Evolutionary conservation across 257 asterid species (phyloP), one percentile per base, ranked within the genome.

Genomic region (Henckelia pumila): DNA sequence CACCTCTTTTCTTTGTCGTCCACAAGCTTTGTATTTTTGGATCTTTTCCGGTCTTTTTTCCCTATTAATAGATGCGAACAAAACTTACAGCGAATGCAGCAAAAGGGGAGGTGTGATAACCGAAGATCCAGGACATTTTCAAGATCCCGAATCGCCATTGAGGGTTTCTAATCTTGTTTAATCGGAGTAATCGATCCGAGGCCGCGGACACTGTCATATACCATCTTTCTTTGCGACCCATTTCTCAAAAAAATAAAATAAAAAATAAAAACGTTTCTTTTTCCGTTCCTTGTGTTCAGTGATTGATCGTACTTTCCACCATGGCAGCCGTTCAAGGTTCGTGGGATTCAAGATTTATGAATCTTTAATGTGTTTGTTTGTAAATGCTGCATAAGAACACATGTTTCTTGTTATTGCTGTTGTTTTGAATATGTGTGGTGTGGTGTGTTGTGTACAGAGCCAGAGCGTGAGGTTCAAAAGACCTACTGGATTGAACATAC

Each of bases 401-500:
- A 44, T 44, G 53, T 44, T 16, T 44, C 20, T 40, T 44, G 50
- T 40, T 11, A 11, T 40, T 35, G 47, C 0, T 10, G 47, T 35
- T 40, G n/a, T 40, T 40, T 13, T 13, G 11, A 11, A 11, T n/a
- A 40, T 40, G 3, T 40, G 3, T 40, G 17, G 3, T 40, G 17
- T 13, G 17, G 17, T 13, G 1, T 40, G 50, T 13, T 4, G 4
- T 40, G 0, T 13, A 4, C 64, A 87, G 96, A 70, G 49, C 79
- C 80, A 77, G 99, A 94, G 73, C 97, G 99, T 55, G 87, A 88
- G 81, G 61, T 91, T 59, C 97, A 91, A 40, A 94, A 94, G 89
- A 87, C 63, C 59, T 94, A 91, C 80, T 94, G 99, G 99, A 60
- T 81, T 11, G 97, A 94, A 73, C 99, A 94, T 63, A 80, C 99